These are phyloP conservation scores for Naegleria lovaniensis DNA, from an alignment of 208 protist species.

Conservation along the genomic window DNA sequence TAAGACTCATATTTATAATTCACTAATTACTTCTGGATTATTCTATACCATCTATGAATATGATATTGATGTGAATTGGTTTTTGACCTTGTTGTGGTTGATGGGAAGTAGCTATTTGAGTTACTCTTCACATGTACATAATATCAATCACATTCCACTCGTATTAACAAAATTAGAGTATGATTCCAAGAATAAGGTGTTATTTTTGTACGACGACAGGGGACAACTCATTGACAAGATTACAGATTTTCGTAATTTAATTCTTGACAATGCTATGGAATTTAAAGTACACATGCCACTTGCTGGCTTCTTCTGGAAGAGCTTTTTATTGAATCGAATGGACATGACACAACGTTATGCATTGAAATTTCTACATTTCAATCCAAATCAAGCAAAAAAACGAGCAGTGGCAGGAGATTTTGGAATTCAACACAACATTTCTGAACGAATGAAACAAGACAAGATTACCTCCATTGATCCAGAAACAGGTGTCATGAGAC, in stretches of 20 bases:
- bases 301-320: neutral
- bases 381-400: neutral
- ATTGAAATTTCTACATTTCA: neutral
- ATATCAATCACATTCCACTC: neutral
- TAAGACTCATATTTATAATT: neutral
- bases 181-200: neutral
- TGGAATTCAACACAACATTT: too few relatives aligned
- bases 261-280: neutral
- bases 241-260: constrained; percentile 12
- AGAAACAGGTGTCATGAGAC: neutral
- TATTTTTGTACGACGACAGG: neutral
- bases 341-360: neutral
- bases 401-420: neutral
- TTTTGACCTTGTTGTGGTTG: neutral
- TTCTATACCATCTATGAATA: neutral
- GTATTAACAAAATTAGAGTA: neutral
- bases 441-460: neutral
- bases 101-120: neutral
- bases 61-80: neutral
- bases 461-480: neutral
- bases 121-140: neutral
- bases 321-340: neutral
- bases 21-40: neutral
- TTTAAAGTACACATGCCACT: neutral
- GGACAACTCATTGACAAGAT: neutral